Percentiles rank a stretch among this genome's conserved stretches.
phyloP scores from a whole-genome alignment of 768 basidiomycete species.

The Clathrus columnatus region DNA sequence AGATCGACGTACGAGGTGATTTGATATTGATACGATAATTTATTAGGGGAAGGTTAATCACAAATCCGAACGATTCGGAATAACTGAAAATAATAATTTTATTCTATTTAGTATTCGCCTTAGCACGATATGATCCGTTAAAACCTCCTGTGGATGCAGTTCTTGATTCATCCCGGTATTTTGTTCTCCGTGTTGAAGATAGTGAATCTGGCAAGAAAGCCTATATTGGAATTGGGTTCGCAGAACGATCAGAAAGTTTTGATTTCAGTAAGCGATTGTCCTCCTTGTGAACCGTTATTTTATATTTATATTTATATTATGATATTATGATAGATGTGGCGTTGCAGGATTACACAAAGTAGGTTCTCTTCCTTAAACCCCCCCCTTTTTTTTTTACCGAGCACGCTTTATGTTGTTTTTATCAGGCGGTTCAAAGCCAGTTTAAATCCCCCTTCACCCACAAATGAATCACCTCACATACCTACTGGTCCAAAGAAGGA shows the following conservation, averaged over 20 bases:
- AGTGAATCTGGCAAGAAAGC: constrained; percentile 62
- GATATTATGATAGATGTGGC: constrained; percentile 53
- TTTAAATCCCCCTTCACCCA: constrained; percentile 42
- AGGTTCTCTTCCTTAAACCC: constrained; percentile 13
- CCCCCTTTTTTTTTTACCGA: background rate
- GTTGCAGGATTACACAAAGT: constrained; percentile 83
- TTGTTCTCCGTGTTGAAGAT: constrained; percentile 88
- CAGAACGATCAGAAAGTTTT: constrained; percentile 81
- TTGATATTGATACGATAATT: background rate
- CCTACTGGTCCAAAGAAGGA: constrained; percentile 84
- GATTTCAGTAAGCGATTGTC: constrained; percentile 69
- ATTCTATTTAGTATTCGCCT: constrained; percentile 79
- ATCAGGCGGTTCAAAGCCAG: constrained; percentile 55
- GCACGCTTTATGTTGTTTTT: constrained; percentile 9
- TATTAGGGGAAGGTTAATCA: constrained; percentile 59
- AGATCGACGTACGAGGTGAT: constrained; percentile 7
- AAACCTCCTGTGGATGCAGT: constrained; percentile 91
- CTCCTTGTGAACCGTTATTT: too few relatives aligned
- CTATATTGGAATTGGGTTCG: constrained; percentile 90
- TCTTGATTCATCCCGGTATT: constrained; percentile 90
- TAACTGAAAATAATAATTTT: too few relatives aligned
- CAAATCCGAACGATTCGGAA: too few relatives aligned
- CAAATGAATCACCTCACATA: constrained; percentile 52
- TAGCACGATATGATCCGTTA: constrained; percentile 67
- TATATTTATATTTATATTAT: constrained; percentile 5